Evolutionary conservation across 164 flowering plant genomes (phyloP), one percentile per base, ranked within the genome.

Genomic region (Cinnamomum micranthum): DNA sequence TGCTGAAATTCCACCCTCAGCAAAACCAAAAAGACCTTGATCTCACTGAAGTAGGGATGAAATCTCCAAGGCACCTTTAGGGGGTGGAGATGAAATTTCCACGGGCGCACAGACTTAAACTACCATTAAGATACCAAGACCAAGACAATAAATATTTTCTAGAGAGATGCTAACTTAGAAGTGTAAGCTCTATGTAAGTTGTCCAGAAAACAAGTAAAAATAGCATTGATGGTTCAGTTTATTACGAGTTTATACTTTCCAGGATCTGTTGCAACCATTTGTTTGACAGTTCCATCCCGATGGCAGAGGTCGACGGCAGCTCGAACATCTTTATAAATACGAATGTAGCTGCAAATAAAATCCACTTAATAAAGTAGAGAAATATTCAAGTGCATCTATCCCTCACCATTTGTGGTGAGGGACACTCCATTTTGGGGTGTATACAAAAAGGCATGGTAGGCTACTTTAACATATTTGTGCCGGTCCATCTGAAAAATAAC

Each of bases 241-340:
- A 10, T 52, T 23, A 25, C 71, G 19, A 27, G 68, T 66, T 23
- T 80, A 72, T 85, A 93, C 99, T 81, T 86, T 78, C 84, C 83
- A 74, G 99, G 99, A 81, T 95, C 93, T 75, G 87, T 81, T 28
- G 96, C 96, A 73, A 95, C 99, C 96, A 95, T 95, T 81, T 90
- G 88, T 84, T 95, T 95, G 74, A 95, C 77, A 78, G 98, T 95
- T 76, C 99, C 99, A 87, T 95, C 99, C 74, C 99, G 98, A 80
- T 95, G 98, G 81, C 99, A 95, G 82, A 95, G 76, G 77, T 95
- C 98, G 73, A 95, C 96, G 65, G 99, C 99, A 77, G 99, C 93
- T 74, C 99, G 87, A 77, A 92, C 96, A 88, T 95, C 99, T 81
- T 83, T 92, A 76, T 91, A 95, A 88, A 95, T 89, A 28, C 87